phyloP scores from a whole-genome alignment of 2,329 filamentous ascomycete species.

The Exophiala lecanii-corni region DNA sequence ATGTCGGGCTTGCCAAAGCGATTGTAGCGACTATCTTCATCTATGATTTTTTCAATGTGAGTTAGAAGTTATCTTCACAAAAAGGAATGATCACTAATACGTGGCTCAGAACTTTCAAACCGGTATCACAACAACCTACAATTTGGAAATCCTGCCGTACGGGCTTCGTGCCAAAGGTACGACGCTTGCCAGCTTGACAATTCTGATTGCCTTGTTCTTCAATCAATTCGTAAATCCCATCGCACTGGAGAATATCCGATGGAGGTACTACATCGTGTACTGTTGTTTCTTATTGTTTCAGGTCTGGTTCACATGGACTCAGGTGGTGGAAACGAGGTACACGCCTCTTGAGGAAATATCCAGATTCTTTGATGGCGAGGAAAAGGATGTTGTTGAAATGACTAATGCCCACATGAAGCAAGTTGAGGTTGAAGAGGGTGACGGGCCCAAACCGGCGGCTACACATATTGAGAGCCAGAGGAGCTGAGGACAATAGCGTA shows the following conservation, averaged over 20 bases:
- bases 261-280: slow-evolving; percentile 37
- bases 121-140: slow-evolving; percentile 35
- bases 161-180: slow-evolving; percentile 45
- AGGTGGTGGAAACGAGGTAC: slow-evolving; percentile 55
- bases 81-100: slow-evolving; percentile 28
- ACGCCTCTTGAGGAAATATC: slow-evolving; percentile 66
- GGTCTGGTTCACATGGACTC: slow-evolving; percentile 31
- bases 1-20: slow-evolving; percentile 27
- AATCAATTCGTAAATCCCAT: slow-evolving; percentile 33
- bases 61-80: slow-evolving; percentile 32
- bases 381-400: slow-evolving; percentile 36
- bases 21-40: slow-evolving; percentile 37
- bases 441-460: no score
- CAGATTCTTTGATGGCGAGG: slow-evolving; percentile 64
- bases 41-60: slow-evolving; percentile 35
- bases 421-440: not conserved
- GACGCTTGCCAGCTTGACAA: slow-evolving; percentile 28
- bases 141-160: slow-evolving; percentile 46
- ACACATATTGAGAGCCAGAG: no score
- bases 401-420: slow-evolving; percentile 2
- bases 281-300: slow-evolving; percentile 30
- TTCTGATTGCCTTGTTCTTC: slow-evolving; percentile 25
- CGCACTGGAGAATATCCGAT: slow-evolving; percentile 29
- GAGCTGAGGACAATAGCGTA: no score
- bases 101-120: slow-evolving; percentile 5